phyloP scores from a whole-genome alignment of 2,329 filamentous ascomycete species.

The Talaromyces funiculosus region DNA sequence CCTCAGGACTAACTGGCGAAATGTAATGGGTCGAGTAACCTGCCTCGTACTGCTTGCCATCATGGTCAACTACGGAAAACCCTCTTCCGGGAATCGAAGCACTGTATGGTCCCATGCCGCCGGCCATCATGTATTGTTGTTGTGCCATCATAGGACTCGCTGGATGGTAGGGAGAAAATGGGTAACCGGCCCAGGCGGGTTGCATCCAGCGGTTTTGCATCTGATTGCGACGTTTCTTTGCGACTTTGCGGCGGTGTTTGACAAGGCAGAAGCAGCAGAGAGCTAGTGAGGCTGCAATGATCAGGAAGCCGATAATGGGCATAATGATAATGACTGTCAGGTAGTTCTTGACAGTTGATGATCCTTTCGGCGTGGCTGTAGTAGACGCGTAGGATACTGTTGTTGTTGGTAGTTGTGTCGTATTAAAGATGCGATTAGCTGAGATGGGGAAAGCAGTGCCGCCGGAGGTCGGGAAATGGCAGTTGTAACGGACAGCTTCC shows the following conservation, averaged over 20 bases:
- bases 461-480: conserved; percentile 33
- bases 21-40: conserved; percentile 17
- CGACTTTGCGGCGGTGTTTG: conserved; percentile 36
- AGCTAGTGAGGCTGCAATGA: conserved; percentile 28
- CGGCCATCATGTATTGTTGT: conserved; percentile 6
- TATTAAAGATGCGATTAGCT: conserved; percentile 37
- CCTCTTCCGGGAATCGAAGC: conserved; percentile 17
- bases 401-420: conserved; percentile 33
- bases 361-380: conserved; percentile 20
- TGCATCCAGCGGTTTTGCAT: conserved; percentile 33
- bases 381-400: conserved; percentile 17
- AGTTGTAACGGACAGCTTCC: conserved; percentile 43
- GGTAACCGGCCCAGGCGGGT: conserved; percentile 21
- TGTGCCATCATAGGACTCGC: conserved; percentile 6
- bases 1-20: conserved; percentile 5
- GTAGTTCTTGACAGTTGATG: conserved; percentile 25
- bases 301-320: conserved; percentile 39
- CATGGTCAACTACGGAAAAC: conserved; percentile 25
- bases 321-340: conserved; percentile 37
- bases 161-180: conserved; percentile 17
- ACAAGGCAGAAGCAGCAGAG: conserved; percentile 41
- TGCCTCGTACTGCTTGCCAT: conserved; percentile 23
- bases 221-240: conserved; percentile 22
- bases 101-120: neutral
- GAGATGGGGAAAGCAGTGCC: conserved; percentile 36